These are phyloP conservation scores for Trichosporon faecale DNA, from an alignment of 1,284 basidiomycete species.

Conservation along the genomic window DNA sequence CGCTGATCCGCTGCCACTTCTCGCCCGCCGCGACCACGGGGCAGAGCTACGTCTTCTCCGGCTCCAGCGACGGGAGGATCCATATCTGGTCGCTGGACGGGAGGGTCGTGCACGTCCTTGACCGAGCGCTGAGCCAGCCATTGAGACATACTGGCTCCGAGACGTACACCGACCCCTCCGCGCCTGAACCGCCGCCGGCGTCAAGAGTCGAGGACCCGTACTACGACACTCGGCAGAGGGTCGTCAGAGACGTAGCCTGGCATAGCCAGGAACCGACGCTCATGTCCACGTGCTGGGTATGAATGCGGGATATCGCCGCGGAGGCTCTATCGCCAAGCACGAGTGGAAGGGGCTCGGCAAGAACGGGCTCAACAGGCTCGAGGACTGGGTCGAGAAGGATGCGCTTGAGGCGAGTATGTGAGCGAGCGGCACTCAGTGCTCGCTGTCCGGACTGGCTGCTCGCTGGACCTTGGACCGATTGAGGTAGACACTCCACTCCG, in stretches of 20 bases:
- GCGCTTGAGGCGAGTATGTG: background rate
- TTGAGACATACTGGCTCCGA: constrained; percentile 55
- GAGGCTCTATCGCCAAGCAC: constrained; percentile 76
- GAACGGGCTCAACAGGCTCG: constrained; percentile 59
- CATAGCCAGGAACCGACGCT: constrained; percentile 68
- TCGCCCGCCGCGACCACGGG: constrained; percentile 89
- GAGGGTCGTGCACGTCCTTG: constrained; percentile 60
- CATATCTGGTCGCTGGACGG: constrained; percentile 96
- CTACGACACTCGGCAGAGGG: constrained; percentile 28
- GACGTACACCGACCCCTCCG: constrained; percentile 45
- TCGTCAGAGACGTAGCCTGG: constrained; percentile 67
- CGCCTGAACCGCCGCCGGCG: constrained; percentile 36
- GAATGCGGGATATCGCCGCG: constrained; percentile 54
- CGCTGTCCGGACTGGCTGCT: background rate
- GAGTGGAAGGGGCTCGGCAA: constrained; percentile 90
- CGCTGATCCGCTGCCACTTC: constrained; percentile 94
- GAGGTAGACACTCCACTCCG: background rate
- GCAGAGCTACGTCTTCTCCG: constrained; percentile 88
- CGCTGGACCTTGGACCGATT: too few species aligned
- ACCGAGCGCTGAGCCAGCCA: constrained; percentile 72
- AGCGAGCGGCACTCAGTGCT: too few species aligned
- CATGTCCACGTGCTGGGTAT: constrained; percentile 85
- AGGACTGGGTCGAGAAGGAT: constrained; percentile 68
- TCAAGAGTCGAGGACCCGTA: constrained; percentile 42
- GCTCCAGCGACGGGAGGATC: constrained; percentile 52